Evolutionary conservation across 116 monocot genomes (phyloP), one percentile per base, ranked within the genome.

Genomic region (Zostera marina): DNA sequence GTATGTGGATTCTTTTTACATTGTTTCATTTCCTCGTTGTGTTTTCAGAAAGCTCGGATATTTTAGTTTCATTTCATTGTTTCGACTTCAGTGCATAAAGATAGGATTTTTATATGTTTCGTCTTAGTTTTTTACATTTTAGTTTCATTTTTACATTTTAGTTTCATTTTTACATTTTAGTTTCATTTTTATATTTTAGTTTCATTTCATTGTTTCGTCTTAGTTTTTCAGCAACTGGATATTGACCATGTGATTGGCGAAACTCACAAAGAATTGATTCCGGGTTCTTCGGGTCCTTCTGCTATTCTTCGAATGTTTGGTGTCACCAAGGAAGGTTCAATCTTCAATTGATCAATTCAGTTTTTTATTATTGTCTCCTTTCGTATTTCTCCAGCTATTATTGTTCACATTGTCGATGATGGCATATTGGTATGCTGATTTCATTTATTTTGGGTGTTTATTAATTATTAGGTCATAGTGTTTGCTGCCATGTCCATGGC

Each of bases 141-240:
- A n/a, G n/a, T n/a, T n/a, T n/a, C n/a, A n/a, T n/a, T n/a, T n/a
- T n/a, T n/a, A n/a, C n/a, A n/a, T n/a, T n/a, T n/a, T n/a, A n/a
- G n/a, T n/a, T n/a, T n/a, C n/a, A n/a, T n/a, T n/a, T n/a, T n/a
- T n/a, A n/a, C n/a, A n/a, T n/a, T n/a, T n/a, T n/a, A n/a, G n/a
- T n/a, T n/a, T n/a, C n/a, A n/a, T n/a, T n/a, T n/a, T n/a, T n/a
- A 32, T 32, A 32, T 32, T 32, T 32, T 32, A 32, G 32, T 32
- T 5, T 32, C 4, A 32, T 32, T 32, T 32, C 32, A 32, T n/a
- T n/a, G n/a, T n/a, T n/a, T n/a, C n/a, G n/a, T 3, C 32, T 5
- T 71, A 87, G 87, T 79, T 52, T 87, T 87, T 55, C 98, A 98
- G 91, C 91, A 98, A 75, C 60, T 98, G 41, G 98, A 98, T 68